These are phyloP conservation scores for Dictyophora rubrovolvata DNA, from an alignment of 768 basidiomycete species.

Conservation along the genomic window DNA sequence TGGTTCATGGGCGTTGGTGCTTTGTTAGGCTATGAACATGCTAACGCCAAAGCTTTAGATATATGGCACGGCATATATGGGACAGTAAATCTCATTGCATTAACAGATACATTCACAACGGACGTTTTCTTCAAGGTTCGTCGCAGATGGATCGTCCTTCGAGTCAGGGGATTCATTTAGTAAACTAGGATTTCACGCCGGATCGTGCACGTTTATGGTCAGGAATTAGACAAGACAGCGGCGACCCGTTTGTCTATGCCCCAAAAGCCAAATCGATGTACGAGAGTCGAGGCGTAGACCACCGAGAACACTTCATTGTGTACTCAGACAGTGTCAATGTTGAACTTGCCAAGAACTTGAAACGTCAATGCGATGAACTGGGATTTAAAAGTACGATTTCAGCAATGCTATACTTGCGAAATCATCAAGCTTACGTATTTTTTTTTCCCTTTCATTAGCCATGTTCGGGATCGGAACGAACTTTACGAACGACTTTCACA, in stretches of 20 bases:
- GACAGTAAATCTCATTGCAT: slow-evolving; percentile 46
- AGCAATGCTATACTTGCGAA: slow-evolving; percentile 2
- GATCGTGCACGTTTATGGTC: slow-evolving; percentile 63
- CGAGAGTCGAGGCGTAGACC: slow-evolving; percentile 56
- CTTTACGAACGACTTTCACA: slow-evolving; percentile 80
- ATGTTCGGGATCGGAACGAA: slow-evolving; percentile 92
- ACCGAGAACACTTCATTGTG: slow-evolving; percentile 56
- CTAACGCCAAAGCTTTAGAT: slow-evolving; percentile 63
- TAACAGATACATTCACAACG: slow-evolving; percentile 95
- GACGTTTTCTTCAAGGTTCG: slow-evolving; percentile 70
- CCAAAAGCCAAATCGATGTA: slow-evolving; percentile 65
- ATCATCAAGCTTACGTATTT: background rate
- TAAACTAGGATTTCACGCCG: slow-evolving; percentile 21
- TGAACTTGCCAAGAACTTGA: slow-evolving; percentile 57
- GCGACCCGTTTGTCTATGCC: slow-evolving; percentile 78
- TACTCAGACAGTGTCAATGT: slow-evolving; percentile 78
- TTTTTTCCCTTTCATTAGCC: slow-evolving; percentile 31
- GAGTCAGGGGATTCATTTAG: background rate
- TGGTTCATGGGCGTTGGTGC: slow-evolving; percentile 81
- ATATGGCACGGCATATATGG: slow-evolving; percentile 80
- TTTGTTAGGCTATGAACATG: slow-evolving; percentile 56
- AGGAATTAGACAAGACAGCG: slow-evolving; percentile 87
- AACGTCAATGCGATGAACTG: slow-evolving; percentile 61
- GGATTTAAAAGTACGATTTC: slow-evolving; percentile 50
- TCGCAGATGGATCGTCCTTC: background rate